A percentile compares a stretch with the other conserved stretches of the same genome.
phyloP scores from a whole-genome alignment of 208 protist genomes.

The Crithidia sp. region DNA sequence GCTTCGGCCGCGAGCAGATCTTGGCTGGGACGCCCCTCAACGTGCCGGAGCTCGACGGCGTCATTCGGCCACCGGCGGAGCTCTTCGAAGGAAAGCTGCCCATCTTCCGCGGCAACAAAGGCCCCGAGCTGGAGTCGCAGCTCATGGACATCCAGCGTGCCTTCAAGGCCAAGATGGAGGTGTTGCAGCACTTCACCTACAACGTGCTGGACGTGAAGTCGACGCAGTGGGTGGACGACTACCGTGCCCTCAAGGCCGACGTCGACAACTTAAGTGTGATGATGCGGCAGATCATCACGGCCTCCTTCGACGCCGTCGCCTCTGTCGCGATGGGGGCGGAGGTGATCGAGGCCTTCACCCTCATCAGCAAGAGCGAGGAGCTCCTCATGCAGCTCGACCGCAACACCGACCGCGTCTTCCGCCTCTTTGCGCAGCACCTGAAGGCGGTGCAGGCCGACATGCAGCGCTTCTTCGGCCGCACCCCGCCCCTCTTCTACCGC shows the following conservation, averaged over 20 bases:
- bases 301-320: slow-evolving; percentile 94
- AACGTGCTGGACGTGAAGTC: slow-evolving; percentile 98
- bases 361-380: slow-evolving; percentile 94
- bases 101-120: slow-evolving; percentile 94
- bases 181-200: slow-evolving; percentile 93
- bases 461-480: slow-evolving; percentile 88
- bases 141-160: slow-evolving; percentile 95
- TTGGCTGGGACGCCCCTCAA: slow-evolving; percentile 47
- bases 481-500: slow-evolving; percentile 90
- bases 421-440: slow-evolving; percentile 85
- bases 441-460: slow-evolving; percentile 92
- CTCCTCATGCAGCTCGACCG: slow-evolving; percentile 93
- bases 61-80: slow-evolving; percentile 33
- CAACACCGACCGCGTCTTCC: slow-evolving; percentile 92
- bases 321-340: slow-evolving; percentile 93
- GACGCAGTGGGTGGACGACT: slow-evolving; percentile 97
- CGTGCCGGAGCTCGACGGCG: slow-evolving; percentile 74
- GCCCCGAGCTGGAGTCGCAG: slow-evolving; percentile 94
- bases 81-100: slow-evolving; percentile 85
- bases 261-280: slow-evolving; percentile 97
- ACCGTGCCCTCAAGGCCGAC: slow-evolving; percentile 95
- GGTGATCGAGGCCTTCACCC: slow-evolving; percentile 96
- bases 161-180: slow-evolving; percentile 93
- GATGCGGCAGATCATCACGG: slow-evolving; percentile 96
- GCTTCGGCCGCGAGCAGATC: slow-evolving; percentile 35